phyloP scores from a whole-genome alignment of 1,139 yeast genomes.

The Pichia sp. region DNA sequence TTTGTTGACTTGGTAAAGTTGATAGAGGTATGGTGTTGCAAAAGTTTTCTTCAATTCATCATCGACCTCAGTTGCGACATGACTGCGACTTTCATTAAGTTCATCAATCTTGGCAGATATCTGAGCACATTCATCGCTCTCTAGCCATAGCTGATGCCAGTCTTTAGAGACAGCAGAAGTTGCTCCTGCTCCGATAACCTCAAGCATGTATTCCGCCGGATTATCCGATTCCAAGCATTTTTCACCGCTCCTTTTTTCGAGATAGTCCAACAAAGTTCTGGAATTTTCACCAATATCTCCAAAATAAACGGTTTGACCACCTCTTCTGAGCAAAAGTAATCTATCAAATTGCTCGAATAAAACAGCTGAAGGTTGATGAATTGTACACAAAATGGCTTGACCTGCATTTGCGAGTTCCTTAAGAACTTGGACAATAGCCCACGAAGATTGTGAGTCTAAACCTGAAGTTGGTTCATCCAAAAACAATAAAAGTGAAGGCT shows the following conservation, averaged over 20 bases:
- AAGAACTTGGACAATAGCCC: slow-evolving; percentile 45
- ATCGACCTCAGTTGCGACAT: slow-evolving; percentile 32
- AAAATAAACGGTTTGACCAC: slow-evolving; percentile 56
- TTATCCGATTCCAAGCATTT: slow-evolving; percentile 46
- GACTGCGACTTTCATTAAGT: slow-evolving; percentile 20
- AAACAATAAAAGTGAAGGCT: slow-evolving; percentile 44
- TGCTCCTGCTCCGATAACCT: slow-evolving; percentile 58
- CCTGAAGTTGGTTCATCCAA: slow-evolving; percentile 53
- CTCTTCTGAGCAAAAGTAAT: slow-evolving; percentile 39
- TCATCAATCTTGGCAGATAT: slow-evolving; percentile 27
- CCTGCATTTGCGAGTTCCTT: slow-evolving; percentile 43
- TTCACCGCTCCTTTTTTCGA: slow-evolving; percentile 50
- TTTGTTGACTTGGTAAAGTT: slow-evolving; percentile 38
- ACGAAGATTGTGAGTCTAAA: slow-evolving; percentile 48
- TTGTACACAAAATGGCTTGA: slow-evolving; percentile 50
- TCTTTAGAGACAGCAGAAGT: slow-evolving; percentile 39
- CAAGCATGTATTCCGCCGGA: slow-evolving; percentile 52
- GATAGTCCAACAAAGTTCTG: slow-evolving; percentile 41
- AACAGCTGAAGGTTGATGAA: slow-evolving; percentile 56
- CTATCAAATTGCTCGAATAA: slow-evolving; percentile 46
- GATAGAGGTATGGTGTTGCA: slow-evolving; percentile 38
- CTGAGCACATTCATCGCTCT: slow-evolving; percentile 6
- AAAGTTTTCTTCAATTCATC: slow-evolving; percentile 33
- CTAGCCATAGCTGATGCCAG: slow-evolving; percentile 44
- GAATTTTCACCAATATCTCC: slow-evolving; percentile 55